Evolutionary conservation across 1,139 yeast species (phyloP).

Genomic region (Suhomyces ambrosiae): DNA sequence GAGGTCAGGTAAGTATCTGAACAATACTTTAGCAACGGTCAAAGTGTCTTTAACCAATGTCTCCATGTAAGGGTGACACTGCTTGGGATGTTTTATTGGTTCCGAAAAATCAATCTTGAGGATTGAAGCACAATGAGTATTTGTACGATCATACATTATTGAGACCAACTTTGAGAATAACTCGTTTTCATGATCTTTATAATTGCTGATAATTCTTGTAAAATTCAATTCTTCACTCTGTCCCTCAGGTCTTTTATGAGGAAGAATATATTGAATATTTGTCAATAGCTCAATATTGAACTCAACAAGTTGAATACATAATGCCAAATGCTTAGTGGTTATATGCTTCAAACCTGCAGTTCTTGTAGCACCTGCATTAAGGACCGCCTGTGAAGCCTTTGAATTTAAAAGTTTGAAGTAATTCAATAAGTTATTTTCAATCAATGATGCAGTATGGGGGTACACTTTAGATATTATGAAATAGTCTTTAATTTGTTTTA

Average conservation of each 20-base stretch:
- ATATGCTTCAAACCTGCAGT: slow-evolving; percentile 77
- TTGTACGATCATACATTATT: slow-evolving; percentile 68
- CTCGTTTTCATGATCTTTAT: slow-evolving; percentile 65
- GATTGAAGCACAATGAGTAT: slow-evolving; percentile 50
- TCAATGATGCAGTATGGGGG: slow-evolving; percentile 37
- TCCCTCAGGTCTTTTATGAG: background rate
- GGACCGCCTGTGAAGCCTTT: slow-evolving; percentile 61
- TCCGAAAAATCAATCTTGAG: slow-evolving; percentile 53
- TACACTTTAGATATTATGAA: slow-evolving; percentile 51
- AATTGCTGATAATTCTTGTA: slow-evolving; percentile 32
- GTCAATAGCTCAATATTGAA: slow-evolving; percentile 35
- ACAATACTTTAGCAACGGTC: slow-evolving; percentile 62
- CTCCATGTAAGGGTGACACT: slow-evolving; percentile 66
- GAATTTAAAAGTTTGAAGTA: slow-evolving; percentile 56
- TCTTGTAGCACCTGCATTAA: slow-evolving; percentile 77
- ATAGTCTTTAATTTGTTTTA: slow-evolving; percentile 50
- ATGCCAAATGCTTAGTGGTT: slow-evolving; percentile 71
- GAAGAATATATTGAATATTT: slow-evolving; percentile 22
- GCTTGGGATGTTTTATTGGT: slow-evolving; percentile 42
- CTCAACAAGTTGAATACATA: slow-evolving; percentile 62
- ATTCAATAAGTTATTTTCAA: slow-evolving; percentile 51
- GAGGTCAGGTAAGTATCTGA: slow-evolving; percentile 56
- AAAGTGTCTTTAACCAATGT: slow-evolving; percentile 66
- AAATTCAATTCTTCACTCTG: slow-evolving; percentile 43
- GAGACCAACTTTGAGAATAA: slow-evolving; percentile 67